phyloP scores from a whole-genome alignment of 148 eudicot species.

The Persicaria tinctoria region DNA sequence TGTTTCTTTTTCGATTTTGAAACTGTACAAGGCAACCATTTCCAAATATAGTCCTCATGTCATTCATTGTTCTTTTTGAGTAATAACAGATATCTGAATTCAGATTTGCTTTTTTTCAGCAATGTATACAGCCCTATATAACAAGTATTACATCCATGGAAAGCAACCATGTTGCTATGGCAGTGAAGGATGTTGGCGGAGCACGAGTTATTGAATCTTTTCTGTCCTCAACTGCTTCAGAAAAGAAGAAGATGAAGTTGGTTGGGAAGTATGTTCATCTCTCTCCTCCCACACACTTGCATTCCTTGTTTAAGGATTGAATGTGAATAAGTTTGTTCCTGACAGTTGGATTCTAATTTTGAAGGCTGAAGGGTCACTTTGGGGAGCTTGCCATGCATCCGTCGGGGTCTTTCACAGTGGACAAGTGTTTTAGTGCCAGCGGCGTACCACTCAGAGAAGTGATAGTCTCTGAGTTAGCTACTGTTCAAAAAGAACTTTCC shows the following conservation, averaged over 20 bases:
- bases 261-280: conserved; percentile 51
- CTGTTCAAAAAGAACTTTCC: conserved; percentile 67
- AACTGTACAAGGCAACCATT: neutral
- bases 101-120: conserved; percentile 37
- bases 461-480: conserved; percentile 64
- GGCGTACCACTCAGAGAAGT: conserved; percentile 56
- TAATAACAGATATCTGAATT: neutral
- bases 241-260: conserved; percentile 70
- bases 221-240: conserved; percentile 59
- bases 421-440: conserved; percentile 68
- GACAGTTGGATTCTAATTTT: conserved; percentile 9
- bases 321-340: neutral
- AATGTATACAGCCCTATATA: conserved; percentile 63
- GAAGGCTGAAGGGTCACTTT: conserved; percentile 83
- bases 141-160: conserved; percentile 83
- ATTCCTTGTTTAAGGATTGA: neutral
- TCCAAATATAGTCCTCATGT: neutral
- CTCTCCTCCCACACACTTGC: neutral
- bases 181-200: conserved; percentile 71
- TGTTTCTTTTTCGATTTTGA: neutral
- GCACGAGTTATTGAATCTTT: conserved; percentile 89
- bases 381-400: conserved; percentile 74
- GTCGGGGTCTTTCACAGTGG: conserved; percentile 79
- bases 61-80: neutral
- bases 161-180: conserved; percentile 45